Percentiles rank a stretch among this genome's conserved stretches.
These are phyloP conservation scores for Lichtheimia hyalospora DNA, from an alignment of 371 early-diverging fungal species.

Conservation along the genomic window DNA sequence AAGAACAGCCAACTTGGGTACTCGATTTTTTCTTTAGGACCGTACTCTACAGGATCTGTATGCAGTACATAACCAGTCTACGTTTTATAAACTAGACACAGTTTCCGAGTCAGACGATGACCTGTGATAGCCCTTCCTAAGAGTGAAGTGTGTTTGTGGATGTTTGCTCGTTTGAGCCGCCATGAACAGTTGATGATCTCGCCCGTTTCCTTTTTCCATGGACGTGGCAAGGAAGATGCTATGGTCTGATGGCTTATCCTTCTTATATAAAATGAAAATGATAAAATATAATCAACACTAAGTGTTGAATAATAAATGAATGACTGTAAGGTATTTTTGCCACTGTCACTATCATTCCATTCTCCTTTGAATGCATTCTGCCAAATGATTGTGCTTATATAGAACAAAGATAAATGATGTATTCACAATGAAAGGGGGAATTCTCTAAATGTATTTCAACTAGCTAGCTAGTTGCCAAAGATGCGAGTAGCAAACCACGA, in stretches of 20 bases:
- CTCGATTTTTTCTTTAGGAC: slow-evolving; percentile 35
- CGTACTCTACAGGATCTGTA: slow-evolving; percentile 55
- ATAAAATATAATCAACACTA: not conserved
- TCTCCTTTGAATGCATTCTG: not conserved
- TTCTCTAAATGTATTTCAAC: too few relatives aligned
- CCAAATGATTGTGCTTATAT: not conserved
- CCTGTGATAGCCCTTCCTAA: slow-evolving; percentile 33
- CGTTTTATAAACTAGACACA: slow-evolving; percentile 47
- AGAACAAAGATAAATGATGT: too few relatives aligned
- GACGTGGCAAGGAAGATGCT: slow-evolving; percentile 37
- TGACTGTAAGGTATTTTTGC: not conserved
- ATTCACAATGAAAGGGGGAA: too few relatives aligned
- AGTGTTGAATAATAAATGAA: not conserved
- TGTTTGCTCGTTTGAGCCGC: slow-evolving; percentile 12
- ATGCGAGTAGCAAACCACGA: too few relatives aligned
- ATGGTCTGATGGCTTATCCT: slow-evolving; percentile 31
- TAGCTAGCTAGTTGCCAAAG: too few relatives aligned
- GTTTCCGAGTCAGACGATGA: slow-evolving; percentile 42
- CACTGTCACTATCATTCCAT: not conserved
- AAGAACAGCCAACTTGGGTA: slow-evolving; percentile 4
- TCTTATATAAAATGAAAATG: slow-evolving; percentile 1
- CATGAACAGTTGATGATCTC: slow-evolving; percentile 34
- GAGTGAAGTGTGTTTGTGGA: slow-evolving; percentile 39
- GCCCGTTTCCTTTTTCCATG: slow-evolving; percentile 29
- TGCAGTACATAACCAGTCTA: slow-evolving; percentile 47